A percentile compares a stretch with the other conserved stretches of the same genome.
Evolutionary conservation across 208 protist genomes (phyloP).

Genomic region (Trypanosoma melophagium): DNA sequence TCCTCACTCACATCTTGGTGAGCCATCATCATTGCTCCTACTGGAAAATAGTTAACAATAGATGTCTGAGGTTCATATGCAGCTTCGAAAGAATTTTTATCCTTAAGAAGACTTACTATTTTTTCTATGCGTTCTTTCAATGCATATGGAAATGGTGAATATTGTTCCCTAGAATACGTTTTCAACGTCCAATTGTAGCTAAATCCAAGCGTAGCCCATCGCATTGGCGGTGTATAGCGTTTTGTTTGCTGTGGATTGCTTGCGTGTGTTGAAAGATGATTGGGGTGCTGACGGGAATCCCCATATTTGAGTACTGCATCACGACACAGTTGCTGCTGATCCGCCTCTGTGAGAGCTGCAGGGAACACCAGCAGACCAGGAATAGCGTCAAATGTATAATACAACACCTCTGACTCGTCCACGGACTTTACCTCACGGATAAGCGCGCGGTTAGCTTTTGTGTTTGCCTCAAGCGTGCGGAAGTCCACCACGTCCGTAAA

Average conservation of each 20-base stretch:
- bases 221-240: conserved; percentile 83
- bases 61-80: conserved; percentile 83
- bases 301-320: conserved; percentile 62
- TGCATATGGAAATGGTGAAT: conserved; percentile 51
- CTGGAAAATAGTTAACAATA: conserved; percentile 91
- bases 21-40: conserved; percentile 87
- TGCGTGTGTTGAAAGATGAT: conserved; percentile 83
- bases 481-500: conserved; percentile 65
- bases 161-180: conserved; percentile 55
- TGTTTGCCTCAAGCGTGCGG: conserved; percentile 52
- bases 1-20: conserved; percentile 90
- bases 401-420: conserved; percentile 30
- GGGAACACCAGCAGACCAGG: conserved; percentile 77
- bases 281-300: conserved; percentile 61
- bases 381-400: conserved; percentile 71
- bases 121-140: conserved; percentile 48
- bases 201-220: conserved; percentile 87
- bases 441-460: conserved; percentile 35
- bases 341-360: conserved; percentile 34
- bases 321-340: conserved; percentile 60
- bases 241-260: conserved; percentile 48
- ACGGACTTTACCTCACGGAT: conserved; percentile 37
- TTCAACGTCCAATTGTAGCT: conserved; percentile 89
- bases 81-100: conserved; percentile 11
- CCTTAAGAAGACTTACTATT: conserved; percentile 40